Base-by-base conservation (phyloP, 129 eudicot species). In the Tagetes patula region DNA sequence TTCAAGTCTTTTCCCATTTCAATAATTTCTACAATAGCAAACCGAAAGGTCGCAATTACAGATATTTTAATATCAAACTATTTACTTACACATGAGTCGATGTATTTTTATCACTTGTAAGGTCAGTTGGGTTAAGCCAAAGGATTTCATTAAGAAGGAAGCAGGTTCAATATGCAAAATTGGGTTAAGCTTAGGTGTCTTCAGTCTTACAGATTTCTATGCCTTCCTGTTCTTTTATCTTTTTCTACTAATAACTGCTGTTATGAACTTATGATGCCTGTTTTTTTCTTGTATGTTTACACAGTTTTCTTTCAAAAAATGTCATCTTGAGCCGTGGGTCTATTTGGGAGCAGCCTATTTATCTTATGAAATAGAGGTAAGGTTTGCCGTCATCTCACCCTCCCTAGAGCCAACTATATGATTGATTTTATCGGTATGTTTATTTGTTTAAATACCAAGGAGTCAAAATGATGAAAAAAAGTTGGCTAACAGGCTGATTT, bases 1-100 rank as follows among this genome's bases (percentile, higher is more conserved):
- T 76, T 85, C 87, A 84, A 83, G 81, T 78, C 89, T 62, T 85
- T 89, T 37, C 85, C 90, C 92, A 87, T 83, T 54, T 77, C 75
- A 78, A 73, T 52, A 55, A 60, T 77, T 48, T 78, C 92, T 80
- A 12, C 31, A 64, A 63, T 8, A 70, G 37, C 14, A 49, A 61
- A 70, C 20, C 6, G 9, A 31, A 47, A 14, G 30, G 70, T 41
- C 69, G 68, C 33, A 33, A 48, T 47, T 47, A 77, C 7, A 55
- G 45, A 58, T 5, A 8, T 38, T 33, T 33, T 14, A 64, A 6
- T 14, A 40, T 39, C 36, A 64, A 38, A 39, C 34, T 30, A 70
- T 70, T 46, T 27, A 37, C 42, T 59, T 4, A 43, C 40, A 52
- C 13, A 54, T 5, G 13, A 38, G 67, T 30, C 54, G 4, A 7